Evolutionary conservation across 805 yeast genomes (phyloP), one percentile per base, ranked within the genome.

Genomic region (Komagataella pseudopastoris): DNA sequence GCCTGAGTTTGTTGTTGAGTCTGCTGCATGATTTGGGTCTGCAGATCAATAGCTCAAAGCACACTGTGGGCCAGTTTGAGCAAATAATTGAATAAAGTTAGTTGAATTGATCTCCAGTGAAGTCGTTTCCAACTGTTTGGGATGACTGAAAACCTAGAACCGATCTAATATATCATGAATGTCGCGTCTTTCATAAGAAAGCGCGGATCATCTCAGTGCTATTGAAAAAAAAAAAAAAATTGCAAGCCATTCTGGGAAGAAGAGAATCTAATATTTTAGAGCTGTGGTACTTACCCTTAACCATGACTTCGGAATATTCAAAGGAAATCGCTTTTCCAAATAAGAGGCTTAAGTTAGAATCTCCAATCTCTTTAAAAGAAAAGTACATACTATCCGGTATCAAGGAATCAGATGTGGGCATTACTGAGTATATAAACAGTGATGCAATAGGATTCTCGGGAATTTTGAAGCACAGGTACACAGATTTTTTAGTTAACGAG

Each of bases 401-500:
- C 49, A 75, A 73, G 50, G 96, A 90, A 62, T 44, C 56, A 2
- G 95, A 89, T 63, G 99, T 93, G 7, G 99, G 99, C 5, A 91
- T 93, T 56, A 81, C 88, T 1, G 78, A 78, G 50, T 90, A 70
- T 59, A 67, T 88, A 43, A 78, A 80, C 49, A 63, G 71, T 2
- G 73, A 69, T 4, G 59, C 71, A 23, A 65, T 71, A 7, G 95
- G 96, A 3, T 88, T 93, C 56, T 63, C 65, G 16, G 99, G 98
- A 2, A 74, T 76, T 12, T 71, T 93, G 59, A 93, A 93, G 65
- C 95, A 87, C 61, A 72, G 96, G 55, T 90, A 89, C 66, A 83
- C 96, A 10, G 99, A 93, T 63, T 93, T 93, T 63, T 75, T 88
- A 62, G 99, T 93, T 47, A 88, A 89, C 65, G 99, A 93, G 65